Conservation (phyloP, 2,329 filamentous ascomycete genomes). For the Chrysoporthe cubensis region DNA sequence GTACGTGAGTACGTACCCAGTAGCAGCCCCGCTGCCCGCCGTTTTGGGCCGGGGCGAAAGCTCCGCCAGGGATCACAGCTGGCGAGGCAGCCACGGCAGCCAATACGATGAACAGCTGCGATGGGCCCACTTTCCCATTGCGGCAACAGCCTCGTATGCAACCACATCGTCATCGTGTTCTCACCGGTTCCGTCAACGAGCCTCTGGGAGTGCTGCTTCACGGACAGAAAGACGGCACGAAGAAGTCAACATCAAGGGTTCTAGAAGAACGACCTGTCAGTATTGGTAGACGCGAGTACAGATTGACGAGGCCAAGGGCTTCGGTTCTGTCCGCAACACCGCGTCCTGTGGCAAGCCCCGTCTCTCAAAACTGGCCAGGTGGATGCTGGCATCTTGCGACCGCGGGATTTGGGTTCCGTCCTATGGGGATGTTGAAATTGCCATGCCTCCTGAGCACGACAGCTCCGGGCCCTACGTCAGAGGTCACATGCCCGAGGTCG, state of each 20-base stretch:
- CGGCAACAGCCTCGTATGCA: background rate
- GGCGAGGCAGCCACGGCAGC: background rate
- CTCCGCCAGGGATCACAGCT: conserved; percentile 14
- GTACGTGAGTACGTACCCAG: no score
- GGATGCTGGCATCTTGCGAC: background rate
- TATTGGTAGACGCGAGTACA: background rate
- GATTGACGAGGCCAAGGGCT: background rate
- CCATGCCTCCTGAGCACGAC: background rate
- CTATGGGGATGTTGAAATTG: background rate
- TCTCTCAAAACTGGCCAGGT: background rate
- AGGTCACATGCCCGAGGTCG: background rate
- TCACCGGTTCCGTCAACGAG: background rate
- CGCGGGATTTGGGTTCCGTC: background rate
- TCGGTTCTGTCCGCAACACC: no score
- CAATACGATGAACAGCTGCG: background rate
- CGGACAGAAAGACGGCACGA: background rate
- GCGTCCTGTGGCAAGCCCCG: background rate
- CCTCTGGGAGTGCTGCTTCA: background rate
- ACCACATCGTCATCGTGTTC: conserved; percentile 4
- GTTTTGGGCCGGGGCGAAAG: background rate
- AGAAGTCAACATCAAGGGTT: background rate
- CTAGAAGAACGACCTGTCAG: background rate
- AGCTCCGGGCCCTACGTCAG: background rate
- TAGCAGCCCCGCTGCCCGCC: background rate
- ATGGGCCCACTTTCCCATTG: conserved; percentile 4